Evolutionary conservation across 2,329 filamentous ascomycete genomes (phyloP).

Genomic region (Xylaria hypoxylon): DNA sequence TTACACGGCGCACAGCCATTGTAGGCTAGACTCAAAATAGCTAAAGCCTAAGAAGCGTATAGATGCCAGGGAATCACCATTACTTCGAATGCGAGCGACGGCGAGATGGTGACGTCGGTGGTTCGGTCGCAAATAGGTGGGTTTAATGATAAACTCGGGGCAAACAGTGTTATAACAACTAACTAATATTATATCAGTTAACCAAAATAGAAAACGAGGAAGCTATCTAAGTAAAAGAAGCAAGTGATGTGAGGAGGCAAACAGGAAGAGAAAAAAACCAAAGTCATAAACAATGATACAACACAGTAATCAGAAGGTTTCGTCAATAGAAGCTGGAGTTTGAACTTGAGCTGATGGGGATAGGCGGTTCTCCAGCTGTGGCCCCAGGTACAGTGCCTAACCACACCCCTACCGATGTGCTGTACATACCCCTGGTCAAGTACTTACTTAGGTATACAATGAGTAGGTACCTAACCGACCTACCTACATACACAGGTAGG

Average conservation of each 20-base stretch:
- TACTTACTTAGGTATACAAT: too few relatives aligned
- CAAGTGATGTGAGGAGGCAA: background rate
- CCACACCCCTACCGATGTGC: background rate
- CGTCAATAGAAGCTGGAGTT: background rate
- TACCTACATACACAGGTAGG: too few relatives aligned
- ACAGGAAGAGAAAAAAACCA: background rate
- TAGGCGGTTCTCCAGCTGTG: background rate
- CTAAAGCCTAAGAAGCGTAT: slow-evolving; percentile 17
- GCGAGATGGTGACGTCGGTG: slow-evolving; percentile 16
- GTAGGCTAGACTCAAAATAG: slow-evolving; percentile 21
- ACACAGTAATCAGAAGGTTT: background rate
- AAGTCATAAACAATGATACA: background rate
- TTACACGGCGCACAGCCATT: slow-evolving; percentile 50
- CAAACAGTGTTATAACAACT: slow-evolving; percentile 1
- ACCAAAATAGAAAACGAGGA: background rate
- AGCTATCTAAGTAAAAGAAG: background rate
- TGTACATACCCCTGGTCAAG: too few relatives aligned
- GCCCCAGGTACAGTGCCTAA: background rate
- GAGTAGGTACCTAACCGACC: too few relatives aligned
- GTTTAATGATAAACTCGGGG: slow-evolving; percentile 10
- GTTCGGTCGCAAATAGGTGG: slow-evolving; percentile 15
- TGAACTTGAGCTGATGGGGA: slow-evolving; percentile 7
- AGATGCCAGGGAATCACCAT: slow-evolving; percentile 25
- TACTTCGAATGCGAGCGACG: slow-evolving; percentile 20
- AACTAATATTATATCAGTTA: background rate